Base-by-base conservation (phyloP, 139 green algal species). In the Gonium pectorale region DNA sequence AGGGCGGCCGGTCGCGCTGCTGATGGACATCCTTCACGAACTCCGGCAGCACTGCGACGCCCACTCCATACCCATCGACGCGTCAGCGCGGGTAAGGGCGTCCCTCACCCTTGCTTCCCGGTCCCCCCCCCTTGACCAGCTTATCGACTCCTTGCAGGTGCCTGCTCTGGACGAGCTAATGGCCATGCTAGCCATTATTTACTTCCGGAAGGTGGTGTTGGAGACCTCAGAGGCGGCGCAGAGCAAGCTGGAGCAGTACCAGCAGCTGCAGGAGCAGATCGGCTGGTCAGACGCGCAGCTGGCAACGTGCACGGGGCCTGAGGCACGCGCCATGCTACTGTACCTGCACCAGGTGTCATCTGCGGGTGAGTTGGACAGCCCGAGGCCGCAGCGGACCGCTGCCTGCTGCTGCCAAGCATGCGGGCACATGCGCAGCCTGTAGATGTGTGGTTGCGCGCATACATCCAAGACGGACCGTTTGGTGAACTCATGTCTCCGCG, bases 121-220 rank as follows among this genome's bases (percentile, higher is more conserved):
- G 22, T 79, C 2, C 29, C 35, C 26, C 37, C 26, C 37, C 66
- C 21, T 8, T 8, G 6, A 21, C 29, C n/a, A 3, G n/a, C 64
- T 27, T 21, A 4, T 43, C n/a, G n/a, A n/a, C n/a, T n/a, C n/a
- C n/a, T n/a, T n/a, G n/a, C 72, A 90, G 62, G 86, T 90, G 9
- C 60, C 77, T 6, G n/a, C 68, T 0, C 35, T 90, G 13, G 62
- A 83, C 63, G 69, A 63, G 66, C 35, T 90, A 2, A 64, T 83
- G 13, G 78, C 56, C 54, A 88, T 88, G 67, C 24, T 90, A 40
- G 87, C 68, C 38, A 86, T 90, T 44, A 69, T 88, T 2, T 88
- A 74, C 27, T 90, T 88, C 51, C 60, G 63, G 0, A 85, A 83
- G 22, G 81, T 88, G 26, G 78, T 82, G 7, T 59, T 90, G 46